Conservation (phyloP, 306 rosid species). For the Senna siamea region DNA sequence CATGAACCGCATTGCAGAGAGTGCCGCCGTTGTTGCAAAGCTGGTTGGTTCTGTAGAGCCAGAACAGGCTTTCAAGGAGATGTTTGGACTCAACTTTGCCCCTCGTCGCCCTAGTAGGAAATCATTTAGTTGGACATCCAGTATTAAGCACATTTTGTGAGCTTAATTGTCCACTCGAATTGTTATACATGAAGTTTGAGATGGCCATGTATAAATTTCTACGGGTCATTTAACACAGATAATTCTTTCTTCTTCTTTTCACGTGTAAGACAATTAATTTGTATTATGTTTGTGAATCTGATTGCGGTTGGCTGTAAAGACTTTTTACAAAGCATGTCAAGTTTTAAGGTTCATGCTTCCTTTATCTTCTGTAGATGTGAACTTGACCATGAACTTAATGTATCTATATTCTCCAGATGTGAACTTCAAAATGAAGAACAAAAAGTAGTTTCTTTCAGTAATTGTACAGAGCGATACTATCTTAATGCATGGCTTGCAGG, state of each 20-base stretch:
- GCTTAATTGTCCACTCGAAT: slow-evolving; percentile 10
- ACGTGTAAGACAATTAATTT: no score
- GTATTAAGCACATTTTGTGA: slow-evolving; percentile 56
- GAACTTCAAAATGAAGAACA: neutral
- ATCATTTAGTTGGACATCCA: slow-evolving; percentile 56
- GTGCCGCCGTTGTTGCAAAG: slow-evolving; percentile 81
- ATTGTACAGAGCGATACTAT: neutral
- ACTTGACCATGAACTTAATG: no score
- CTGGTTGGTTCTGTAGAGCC: slow-evolving; percentile 80
- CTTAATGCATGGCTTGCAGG: neutral
- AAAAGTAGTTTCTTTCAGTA: neutral
- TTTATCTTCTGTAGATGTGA: slow-evolving; percentile 12
- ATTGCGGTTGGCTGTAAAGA: slow-evolving; percentile 50
- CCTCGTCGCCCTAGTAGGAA: slow-evolving; percentile 60
- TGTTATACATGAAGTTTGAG: slow-evolving; percentile 36
- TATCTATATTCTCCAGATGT: no score
- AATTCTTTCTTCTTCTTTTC: slow-evolving; percentile 7
- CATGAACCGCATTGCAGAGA: slow-evolving; percentile 68
- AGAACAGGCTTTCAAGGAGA: slow-evolving; percentile 84
- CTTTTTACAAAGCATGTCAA: slow-evolving; percentile 42
- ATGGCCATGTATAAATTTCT: slow-evolving; percentile 35
- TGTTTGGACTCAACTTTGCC: slow-evolving; percentile 97
- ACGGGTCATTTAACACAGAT: slow-evolving; percentile 36
- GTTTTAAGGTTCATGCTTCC: slow-evolving; percentile 27
- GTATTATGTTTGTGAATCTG: slow-evolving; percentile 37